phyloP scores from a whole-genome alignment of 2,329 filamentous ascomycete genomes.

The Paecilomyces variotii region DNA sequence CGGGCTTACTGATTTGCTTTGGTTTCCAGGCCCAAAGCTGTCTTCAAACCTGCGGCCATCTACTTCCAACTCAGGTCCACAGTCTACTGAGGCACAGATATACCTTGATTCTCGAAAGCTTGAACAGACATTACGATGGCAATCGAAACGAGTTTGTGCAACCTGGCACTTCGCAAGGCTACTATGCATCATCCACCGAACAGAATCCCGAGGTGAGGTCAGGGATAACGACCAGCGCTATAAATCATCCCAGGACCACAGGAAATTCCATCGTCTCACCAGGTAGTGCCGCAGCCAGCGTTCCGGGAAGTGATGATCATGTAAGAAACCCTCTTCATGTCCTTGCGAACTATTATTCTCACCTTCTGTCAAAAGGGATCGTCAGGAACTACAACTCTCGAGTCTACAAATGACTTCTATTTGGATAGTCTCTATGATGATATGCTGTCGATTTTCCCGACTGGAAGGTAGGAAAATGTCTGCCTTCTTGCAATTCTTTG shows the following conservation, averaged over 20 bases:
- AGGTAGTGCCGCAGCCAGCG: neutral
- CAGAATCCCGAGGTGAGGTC: neutral
- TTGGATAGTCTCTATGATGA: slow-evolving; percentile 3
- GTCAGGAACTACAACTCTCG: neutral
- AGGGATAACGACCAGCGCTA: neutral
- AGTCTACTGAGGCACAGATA: neutral
- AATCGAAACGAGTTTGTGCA: neutral
- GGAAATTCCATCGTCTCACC: neutral
- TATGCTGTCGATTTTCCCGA: slow-evolving; percentile 5
- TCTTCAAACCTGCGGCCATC: neutral
- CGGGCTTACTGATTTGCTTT: neutral
- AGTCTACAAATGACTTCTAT: neutral
- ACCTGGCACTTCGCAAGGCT: neutral
- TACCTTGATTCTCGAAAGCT: neutral
- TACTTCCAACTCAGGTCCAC: neutral
- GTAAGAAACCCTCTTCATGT: neutral
- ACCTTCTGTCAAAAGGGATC: neutral
- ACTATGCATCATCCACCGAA: neutral
- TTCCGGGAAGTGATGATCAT: neutral
- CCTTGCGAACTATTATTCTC: neutral
- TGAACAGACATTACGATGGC: neutral
- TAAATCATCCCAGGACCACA: neutral
- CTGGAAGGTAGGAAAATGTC: slow-evolving; percentile 4
- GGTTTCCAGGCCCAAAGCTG: neutral
- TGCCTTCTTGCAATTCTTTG: neutral